Evolutionary conservation across 139 green algal species (phyloP).

Genomic region (Choricystis sp.): DNA sequence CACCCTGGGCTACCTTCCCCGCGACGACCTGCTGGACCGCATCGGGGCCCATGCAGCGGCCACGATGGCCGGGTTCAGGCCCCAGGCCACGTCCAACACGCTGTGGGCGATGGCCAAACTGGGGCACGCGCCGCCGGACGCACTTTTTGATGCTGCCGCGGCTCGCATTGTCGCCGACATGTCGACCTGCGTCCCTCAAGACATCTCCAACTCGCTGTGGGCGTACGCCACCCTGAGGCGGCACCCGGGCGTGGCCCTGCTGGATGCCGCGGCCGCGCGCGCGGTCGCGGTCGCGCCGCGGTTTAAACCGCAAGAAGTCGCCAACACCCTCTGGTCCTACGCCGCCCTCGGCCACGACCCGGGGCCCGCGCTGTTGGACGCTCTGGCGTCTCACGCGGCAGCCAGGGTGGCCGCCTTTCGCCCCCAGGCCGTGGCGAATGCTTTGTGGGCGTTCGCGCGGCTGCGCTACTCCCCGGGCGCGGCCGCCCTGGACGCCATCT

Average conservation of each 20-base stretch:
- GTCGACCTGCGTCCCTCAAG: conserved; percentile 15
- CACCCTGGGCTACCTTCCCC: conserved; percentile 13
- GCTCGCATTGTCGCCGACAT: neutral
- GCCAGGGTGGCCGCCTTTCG: conserved; percentile 3
- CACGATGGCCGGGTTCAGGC: conserved; percentile 14
- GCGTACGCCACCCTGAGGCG: conserved; percentile 14
- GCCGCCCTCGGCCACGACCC: conserved; percentile 18
- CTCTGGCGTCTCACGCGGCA: conserved; percentile 1
- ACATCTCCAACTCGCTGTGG: conserved; percentile 32
- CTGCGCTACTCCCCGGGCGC: conserved; percentile 20
- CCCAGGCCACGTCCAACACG: conserved; percentile 30
- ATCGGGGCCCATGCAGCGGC: conserved; percentile 14
- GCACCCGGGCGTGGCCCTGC: conserved; percentile 10
- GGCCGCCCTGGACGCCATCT: conserved; percentile 9
- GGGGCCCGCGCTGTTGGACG: conserved; percentile 7
- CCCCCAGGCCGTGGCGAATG: conserved; percentile 7
- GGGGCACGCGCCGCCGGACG: conserved; percentile 11
- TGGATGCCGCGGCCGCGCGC: conserved; percentile 7
- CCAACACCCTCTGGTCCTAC: conserved; percentile 24
- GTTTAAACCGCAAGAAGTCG: conserved; percentile 27
- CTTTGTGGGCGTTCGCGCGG: conserved; percentile 13
- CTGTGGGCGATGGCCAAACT: conserved; percentile 29
- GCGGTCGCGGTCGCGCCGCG: conserved; percentile 1
- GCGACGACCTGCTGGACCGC: conserved; percentile 13
- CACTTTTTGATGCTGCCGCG: conserved; percentile 6